A percentile compares a stretch with the other conserved stretches of the same genome.
phyloP scores from a whole-genome alignment of 2,329 filamentous ascomycete genomes.

The Botrytis tulipae region DNA sequence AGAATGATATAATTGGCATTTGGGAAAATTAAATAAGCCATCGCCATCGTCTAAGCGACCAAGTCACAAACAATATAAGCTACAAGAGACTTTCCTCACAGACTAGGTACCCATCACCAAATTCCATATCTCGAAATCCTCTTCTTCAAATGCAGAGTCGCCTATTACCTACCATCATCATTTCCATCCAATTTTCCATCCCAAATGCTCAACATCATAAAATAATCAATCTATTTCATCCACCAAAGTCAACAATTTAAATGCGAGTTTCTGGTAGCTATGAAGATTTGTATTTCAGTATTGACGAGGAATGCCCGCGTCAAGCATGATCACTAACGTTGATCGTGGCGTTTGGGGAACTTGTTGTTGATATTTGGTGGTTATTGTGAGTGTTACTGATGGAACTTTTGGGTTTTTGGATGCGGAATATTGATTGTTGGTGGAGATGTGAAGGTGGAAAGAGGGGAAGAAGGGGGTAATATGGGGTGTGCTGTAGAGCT shows the following conservation, averaged over 20 bases:
- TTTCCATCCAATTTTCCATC: background rate
- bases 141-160: background rate
- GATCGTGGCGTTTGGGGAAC: background rate
- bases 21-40: background rate
- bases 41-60: background rate
- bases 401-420: background rate
- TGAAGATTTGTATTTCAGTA: too few species aligned
- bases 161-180: background rate
- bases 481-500: background rate
- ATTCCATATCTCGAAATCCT: background rate
- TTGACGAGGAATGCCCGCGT: too few species aligned
- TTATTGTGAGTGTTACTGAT: background rate
- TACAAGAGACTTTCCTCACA: background rate
- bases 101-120: background rate
- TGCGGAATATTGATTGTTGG: rapidly evolving
- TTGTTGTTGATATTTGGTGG: rapidly evolving
- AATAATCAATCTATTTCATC: too few species aligned
- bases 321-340: too few species aligned
- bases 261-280: too few species aligned
- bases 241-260: too few species aligned
- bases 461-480: background rate
- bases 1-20: background rate
- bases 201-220: background rate
- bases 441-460: background rate
- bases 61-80: background rate